phyloP scores from a whole-genome alignment of 305 asterid genomes.

The Rubia peregrina region DNA sequence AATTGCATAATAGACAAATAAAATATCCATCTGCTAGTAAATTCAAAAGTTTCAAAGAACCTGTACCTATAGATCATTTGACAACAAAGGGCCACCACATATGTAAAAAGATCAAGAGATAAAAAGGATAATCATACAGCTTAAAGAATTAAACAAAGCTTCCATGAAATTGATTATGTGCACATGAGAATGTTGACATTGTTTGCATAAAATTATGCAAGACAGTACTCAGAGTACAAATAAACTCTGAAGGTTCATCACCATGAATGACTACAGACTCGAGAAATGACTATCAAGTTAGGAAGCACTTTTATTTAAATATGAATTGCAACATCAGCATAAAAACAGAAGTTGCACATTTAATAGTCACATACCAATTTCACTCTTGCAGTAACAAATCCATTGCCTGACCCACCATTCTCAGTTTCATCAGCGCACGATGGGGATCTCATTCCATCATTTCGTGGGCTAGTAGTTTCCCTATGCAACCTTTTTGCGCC shows the following conservation, averaged over 20 bases:
- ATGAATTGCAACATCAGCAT: not conserved
- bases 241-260: not conserved
- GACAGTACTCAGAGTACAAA: not conserved
- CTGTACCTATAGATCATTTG: not conserved
- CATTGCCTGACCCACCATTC: constrained; percentile 47
- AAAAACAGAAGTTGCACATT: not conserved
- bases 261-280: not conserved
- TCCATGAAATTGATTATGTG: not conserved
- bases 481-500: constrained; percentile 52
- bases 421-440: constrained; percentile 52
- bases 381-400: constrained; percentile 89
- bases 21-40: not conserved
- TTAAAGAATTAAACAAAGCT: not conserved
- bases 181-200: not conserved
- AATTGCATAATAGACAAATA: constrained; percentile 21
- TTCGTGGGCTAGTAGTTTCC: constrained; percentile 54
- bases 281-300: not conserved
- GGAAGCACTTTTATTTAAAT: not conserved
- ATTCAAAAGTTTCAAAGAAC: not conserved
- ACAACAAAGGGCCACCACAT: not conserved
- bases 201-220: not conserved
- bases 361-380: constrained; percentile 53
- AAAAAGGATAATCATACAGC: not conserved
- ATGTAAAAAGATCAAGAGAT: not conserved
- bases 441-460: constrained; percentile 47